Conservation (phyloP, 2,329 filamentous ascomycete species). For the Atkinsonella hypoxylon region DNA sequence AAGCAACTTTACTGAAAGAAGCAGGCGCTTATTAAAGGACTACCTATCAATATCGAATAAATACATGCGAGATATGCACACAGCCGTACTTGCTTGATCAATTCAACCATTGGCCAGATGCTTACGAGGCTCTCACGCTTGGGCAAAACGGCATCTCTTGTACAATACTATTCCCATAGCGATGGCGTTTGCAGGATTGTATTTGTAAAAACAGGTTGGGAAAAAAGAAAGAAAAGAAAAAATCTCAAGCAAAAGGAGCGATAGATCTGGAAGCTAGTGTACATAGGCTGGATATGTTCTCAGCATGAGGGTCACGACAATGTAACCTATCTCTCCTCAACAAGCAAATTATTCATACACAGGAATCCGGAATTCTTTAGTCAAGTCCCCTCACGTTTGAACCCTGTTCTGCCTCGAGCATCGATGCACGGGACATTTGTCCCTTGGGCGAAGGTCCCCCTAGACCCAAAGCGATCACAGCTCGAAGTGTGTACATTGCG, state of each 20-base stretch:
- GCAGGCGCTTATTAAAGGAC: too few species aligned
- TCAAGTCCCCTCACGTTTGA: background rate
- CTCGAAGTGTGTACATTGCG: constrained; percentile 65
- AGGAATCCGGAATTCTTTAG: background rate
- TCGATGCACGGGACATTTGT: background rate
- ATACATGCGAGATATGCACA: too few species aligned
- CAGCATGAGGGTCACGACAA: background rate
- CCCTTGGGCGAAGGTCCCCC: constrained; percentile 7
- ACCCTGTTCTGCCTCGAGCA: background rate
- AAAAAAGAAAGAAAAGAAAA: too few species aligned
- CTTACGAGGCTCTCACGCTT: background rate
- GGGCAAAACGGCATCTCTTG: constrained; percentile 10
- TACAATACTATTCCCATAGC: constrained; percentile 31
- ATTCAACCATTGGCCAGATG: too few species aligned
- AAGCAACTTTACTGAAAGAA: constrained; percentile 34
- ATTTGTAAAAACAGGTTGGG: constrained; percentile 11
- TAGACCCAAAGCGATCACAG: constrained; percentile 43
- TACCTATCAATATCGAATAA: background rate
- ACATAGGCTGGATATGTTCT: background rate
- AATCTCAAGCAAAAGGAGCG: background rate
- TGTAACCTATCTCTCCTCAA: constrained; percentile 4
- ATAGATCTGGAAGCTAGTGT: background rate
- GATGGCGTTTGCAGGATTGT: constrained; percentile 26
- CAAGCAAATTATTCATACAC: background rate
- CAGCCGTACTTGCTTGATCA: too few species aligned